Conservation (phyloP, 1,284 basidiomycete genomes). For the Golubevia sp. region DNA sequence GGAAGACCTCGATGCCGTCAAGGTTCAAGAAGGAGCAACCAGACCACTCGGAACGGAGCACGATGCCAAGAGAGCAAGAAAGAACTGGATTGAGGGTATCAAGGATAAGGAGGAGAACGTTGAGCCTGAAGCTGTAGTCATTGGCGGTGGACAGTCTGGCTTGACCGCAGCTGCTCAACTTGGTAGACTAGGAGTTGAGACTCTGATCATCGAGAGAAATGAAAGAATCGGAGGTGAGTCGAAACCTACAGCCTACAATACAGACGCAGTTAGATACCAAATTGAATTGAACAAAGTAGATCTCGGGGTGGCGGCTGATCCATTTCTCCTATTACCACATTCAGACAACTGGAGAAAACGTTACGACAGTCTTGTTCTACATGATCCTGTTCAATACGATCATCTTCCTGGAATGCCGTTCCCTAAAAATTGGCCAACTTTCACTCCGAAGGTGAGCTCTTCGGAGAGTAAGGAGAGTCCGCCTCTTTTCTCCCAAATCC, state of each 20-base stretch:
- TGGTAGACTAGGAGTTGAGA: conserved; percentile 2
- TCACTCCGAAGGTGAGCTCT: conserved; percentile 9
- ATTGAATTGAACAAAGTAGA: too few species aligned
- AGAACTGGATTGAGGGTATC: not conserved
- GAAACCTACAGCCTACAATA: too few species aligned
- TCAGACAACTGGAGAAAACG: conserved; percentile 15
- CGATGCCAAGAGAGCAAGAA: not conserved
- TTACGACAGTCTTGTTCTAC: conserved; percentile 9
- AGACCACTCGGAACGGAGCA: not conserved
- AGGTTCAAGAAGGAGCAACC: not conserved
- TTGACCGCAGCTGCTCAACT: conserved; percentile 7
- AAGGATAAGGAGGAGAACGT: not conserved
- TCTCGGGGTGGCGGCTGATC: too few species aligned
- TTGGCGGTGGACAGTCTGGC: conserved; percentile 13
- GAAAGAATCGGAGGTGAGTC: conserved; percentile 6
- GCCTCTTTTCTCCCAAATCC: not conserved
- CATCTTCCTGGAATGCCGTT: conserved; percentile 8
- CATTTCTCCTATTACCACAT: too few species aligned
- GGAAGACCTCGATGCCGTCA: not conserved
- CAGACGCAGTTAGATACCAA: too few species aligned
- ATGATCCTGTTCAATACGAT: conserved; percentile 11
- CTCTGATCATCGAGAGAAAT: conserved; percentile 9
- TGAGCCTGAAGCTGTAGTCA: conserved; percentile 2
- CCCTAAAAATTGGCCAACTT: conserved; percentile 8
- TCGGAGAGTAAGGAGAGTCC: not conserved